phyloP scores from a whole-genome alignment of 75 land plant genomes.

The Sequoia sempervirens region DNA sequence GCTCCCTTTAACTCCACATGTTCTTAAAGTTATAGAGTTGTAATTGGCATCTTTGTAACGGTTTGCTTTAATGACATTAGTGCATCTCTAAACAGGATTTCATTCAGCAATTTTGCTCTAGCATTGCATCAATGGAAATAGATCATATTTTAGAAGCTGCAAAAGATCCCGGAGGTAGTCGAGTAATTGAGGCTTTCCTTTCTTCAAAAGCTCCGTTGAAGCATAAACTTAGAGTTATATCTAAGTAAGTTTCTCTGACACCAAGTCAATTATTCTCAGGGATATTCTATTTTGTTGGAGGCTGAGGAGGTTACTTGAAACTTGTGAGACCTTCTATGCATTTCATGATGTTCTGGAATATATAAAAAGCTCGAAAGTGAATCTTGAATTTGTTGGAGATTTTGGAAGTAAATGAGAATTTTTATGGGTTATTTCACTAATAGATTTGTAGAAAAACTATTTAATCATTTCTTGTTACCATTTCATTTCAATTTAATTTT shows the following conservation, averaged over 20 bases:
- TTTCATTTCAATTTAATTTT: neutral
- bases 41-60: neutral
- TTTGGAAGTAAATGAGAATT: neutral
- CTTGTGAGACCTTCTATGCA: neutral
- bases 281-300: neutral
- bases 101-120: constrained; percentile 57
- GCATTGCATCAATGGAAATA: constrained; percentile 62
- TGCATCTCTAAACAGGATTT: constrained; percentile 15
- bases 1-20: neutral
- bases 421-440: neutral
- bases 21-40: neutral
- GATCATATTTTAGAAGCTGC: constrained; percentile 56
- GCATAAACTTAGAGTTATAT: constrained; percentile 60
- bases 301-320: neutral
- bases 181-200: constrained; percentile 83
- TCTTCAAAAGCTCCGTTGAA: constrained; percentile 58
- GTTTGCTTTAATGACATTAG: neutral
- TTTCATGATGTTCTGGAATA: neutral
- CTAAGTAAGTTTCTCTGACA: constrained; percentile 44
- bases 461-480: neutral
- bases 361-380: neutral
- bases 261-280: neutral
- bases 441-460: neutral
- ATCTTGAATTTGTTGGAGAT: neutral
- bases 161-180: constrained; percentile 76